Evolutionary conservation across 495 filamentous ascomycete species (phyloP).

Genomic region (Penicillium bialowiezense): DNA sequence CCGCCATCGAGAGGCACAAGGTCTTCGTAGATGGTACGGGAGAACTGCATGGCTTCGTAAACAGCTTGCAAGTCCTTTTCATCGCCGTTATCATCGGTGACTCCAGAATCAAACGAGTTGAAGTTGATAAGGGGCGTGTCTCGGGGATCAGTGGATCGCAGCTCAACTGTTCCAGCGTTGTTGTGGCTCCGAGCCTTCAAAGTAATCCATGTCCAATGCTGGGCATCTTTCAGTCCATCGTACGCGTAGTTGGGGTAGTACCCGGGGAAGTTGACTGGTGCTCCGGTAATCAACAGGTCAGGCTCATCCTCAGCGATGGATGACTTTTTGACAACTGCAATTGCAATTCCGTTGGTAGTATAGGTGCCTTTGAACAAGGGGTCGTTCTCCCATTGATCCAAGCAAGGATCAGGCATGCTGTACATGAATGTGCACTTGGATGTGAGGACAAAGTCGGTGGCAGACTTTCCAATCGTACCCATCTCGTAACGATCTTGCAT

Average conservation of each 20-base stretch:
- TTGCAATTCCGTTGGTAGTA: conserved; percentile 44
- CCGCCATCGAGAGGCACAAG: conserved; percentile 29
- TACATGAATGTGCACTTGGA: conserved; percentile 47
- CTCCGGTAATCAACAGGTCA: conserved; percentile 52
- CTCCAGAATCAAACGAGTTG: conserved; percentile 48
- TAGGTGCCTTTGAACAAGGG: conserved; percentile 43
- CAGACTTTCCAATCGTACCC: conserved; percentile 42
- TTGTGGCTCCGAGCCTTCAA: conserved; percentile 51
- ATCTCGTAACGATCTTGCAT: conserved; percentile 65
- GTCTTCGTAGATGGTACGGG: conserved; percentile 36
- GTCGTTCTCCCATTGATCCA: conserved; percentile 44
- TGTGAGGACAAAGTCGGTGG: conserved; percentile 44
- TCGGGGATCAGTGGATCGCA: conserved; percentile 47
- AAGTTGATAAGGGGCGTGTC: conserved; percentile 56
- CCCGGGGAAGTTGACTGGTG: conserved; percentile 45
- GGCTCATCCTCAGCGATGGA: conserved; percentile 34
- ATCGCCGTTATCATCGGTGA: conserved; percentile 29
- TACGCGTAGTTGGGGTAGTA: conserved; percentile 36
- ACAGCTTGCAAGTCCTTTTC: conserved; percentile 47
- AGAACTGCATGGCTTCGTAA: conserved; percentile 44
- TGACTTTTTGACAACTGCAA: conserved; percentile 42
- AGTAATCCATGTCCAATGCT: conserved; percentile 45
- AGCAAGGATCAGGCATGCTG: conserved; percentile 44
- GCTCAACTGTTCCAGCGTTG: conserved; percentile 48
- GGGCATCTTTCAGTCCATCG: conserved; percentile 21